Percentiles rank a stretch among this genome's conserved stretches.
phyloP scores from a whole-genome alignment of 2,329 filamentous ascomycete genomes.

The Sporothrix protearum region DNA sequence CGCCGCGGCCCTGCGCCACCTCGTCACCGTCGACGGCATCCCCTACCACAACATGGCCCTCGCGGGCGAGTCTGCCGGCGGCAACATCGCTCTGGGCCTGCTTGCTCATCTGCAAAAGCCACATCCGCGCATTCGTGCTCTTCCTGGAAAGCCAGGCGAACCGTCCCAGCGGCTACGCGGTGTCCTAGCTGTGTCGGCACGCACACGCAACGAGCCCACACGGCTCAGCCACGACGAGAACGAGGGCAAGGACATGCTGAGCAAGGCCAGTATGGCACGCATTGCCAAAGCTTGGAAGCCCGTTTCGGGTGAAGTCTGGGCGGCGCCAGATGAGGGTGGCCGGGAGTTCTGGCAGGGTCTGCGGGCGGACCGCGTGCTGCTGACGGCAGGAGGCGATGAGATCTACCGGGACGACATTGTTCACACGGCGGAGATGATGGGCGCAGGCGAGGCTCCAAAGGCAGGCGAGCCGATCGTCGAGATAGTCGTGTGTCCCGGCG shows the following conservation, averaged over 20 bases:
- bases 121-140: slow-evolving; percentile 25
- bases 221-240: slow-evolving; percentile 28
- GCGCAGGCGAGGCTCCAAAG: slow-evolving; percentile 12
- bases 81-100: slow-evolving; percentile 28
- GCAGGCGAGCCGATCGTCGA: slow-evolving; percentile 14
- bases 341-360: slow-evolving; percentile 25
- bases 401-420: slow-evolving; percentile 27
- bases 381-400: slow-evolving; percentile 26
- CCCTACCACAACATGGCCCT: slow-evolving; percentile 27
- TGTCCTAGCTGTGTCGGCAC: slow-evolving; percentile 28
- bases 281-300: slow-evolving; percentile 27
- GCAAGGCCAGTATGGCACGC: slow-evolving; percentile 16
- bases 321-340: slow-evolving; percentile 25
- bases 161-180: slow-evolving; percentile 22
- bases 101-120: slow-evolving; percentile 28
- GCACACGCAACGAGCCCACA: slow-evolving; percentile 28
- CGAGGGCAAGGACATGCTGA: slow-evolving; percentile 28
- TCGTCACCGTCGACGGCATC: slow-evolving; percentile 24
- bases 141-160: slow-evolving; percentile 12
- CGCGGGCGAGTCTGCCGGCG: slow-evolving; percentile 31
- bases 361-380: slow-evolving; percentile 23
- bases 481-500: slow-evolving; percentile 26
- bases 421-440: slow-evolving; percentile 26
- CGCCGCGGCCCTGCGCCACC: slow-evolving; percentile 27
- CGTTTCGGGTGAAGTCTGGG: slow-evolving; percentile 26